Base-by-base conservation (phyloP, 176 grass and related monocot genomes). In the Triticum monococcum region DNA sequence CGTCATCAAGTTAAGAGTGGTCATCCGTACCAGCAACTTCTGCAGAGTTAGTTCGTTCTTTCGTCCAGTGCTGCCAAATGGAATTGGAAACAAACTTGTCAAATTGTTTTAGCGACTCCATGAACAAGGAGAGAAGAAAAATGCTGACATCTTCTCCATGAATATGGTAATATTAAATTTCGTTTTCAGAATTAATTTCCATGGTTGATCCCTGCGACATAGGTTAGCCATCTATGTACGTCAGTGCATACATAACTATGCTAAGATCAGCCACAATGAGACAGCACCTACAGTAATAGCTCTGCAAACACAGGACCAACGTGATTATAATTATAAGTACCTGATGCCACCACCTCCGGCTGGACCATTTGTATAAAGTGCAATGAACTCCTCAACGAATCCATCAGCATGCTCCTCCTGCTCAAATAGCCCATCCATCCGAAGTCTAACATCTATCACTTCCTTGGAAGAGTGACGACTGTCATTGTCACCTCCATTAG, bases 361-460 rank as follows among this genome's bases (percentile, higher is more conserved):
- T 54, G 93, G 96, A 38, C 93, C 96, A 88, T 98, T 98, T 62
- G 96, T 95, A 88, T 95, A 98, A 17, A 98, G 90, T 52, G 93
- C 96, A 83, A 85, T 98, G 83, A 98, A 98, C 85, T 98, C 93
- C 77, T 95, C 69, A 86, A 60, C 50, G 72, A 98, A 95, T 77
- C 80, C 75, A 89, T 84, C 54, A 88, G 96, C 93, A 85, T 98
- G 91, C 69, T 98, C 89, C 80, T 98, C 84, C 74, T 84, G 64
- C 48, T 89, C 76, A 45, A 98, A 98, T 63, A 98, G 82, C 33
- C 96, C 93, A 84, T 98, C 96, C 93, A 98, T 95, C 80, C 90
- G 85, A 89, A 98, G 90, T 82, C 93, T 95, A 80, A 87, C 78
- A 89, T 98, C 93, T 50, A 78, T 64, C 57, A 88, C 78, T 84